A percentile compares a stretch with the other conserved stretches of the same genome.
Conservation (phyloP, 352 stramenopile species). For the Globisporangium cylindrosporum region DNA sequence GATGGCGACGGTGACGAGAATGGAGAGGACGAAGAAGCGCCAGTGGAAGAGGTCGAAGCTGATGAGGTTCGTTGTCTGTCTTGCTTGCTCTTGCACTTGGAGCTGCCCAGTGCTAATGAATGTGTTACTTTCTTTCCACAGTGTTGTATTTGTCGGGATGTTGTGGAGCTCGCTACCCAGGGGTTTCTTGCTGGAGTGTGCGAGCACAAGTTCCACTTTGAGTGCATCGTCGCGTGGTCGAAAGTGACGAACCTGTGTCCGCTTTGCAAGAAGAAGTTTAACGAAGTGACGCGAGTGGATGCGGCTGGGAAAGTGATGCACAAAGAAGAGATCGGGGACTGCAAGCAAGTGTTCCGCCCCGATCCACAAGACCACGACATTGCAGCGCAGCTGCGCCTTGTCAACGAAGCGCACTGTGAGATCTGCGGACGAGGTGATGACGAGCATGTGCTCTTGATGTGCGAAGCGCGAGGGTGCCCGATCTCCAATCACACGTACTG, state of each 20-base stretch:
- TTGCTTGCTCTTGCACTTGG: neutral
- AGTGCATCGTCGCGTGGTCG: conserved; percentile 80
- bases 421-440: conserved; percentile 73
- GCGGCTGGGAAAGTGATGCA: conserved; percentile 33
- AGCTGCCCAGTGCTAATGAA: neutral
- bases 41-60: conserved; percentile 30
- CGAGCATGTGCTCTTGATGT: conserved; percentile 80
- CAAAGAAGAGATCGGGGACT: conserved; percentile 36
- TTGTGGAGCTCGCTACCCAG: conserved; percentile 47
- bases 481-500: conserved; percentile 76
- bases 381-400: conserved; percentile 58
- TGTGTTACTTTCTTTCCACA: conserved; percentile 11
- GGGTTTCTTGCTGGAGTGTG: conserved; percentile 51
- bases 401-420: conserved; percentile 71
- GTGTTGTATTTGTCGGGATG: conserved; percentile 84
- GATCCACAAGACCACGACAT: conserved; percentile 66
- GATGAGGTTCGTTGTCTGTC: conserved; percentile 31
- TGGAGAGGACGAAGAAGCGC: conserved; percentile 21
- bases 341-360: conserved; percentile 61
- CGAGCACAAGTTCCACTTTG: conserved; percentile 83
- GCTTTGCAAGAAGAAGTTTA: conserved; percentile 78
- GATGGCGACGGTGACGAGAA: conserved; percentile 13
- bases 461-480: conserved; percentile 61
- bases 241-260: conserved; percentile 84
- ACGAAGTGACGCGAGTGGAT: conserved; percentile 43